phyloP scores from a whole-genome alignment of 1,284 basidiomycete genomes.

The Moesziomyces sp. region DNA sequence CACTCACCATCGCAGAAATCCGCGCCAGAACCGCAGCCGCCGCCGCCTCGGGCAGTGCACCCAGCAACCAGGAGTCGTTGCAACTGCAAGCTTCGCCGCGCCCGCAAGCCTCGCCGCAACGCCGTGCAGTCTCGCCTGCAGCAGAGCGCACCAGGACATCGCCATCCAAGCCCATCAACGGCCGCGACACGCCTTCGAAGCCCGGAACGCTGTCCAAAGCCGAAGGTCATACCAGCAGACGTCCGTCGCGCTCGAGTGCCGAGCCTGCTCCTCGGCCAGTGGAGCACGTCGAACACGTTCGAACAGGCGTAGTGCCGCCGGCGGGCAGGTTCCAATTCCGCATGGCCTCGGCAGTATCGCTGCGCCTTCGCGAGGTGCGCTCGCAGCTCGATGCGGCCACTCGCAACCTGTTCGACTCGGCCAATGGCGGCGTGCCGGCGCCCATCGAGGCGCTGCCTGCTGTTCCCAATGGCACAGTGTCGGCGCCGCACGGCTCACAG shows the following conservation, averaged over 20 bases:
- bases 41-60: slow-evolving; percentile 6
- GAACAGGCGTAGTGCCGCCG: slow-evolving; percentile 1
- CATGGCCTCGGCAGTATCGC: slow-evolving; percentile 52
- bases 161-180: background rate
- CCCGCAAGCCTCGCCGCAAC: no score
- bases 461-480: background rate
- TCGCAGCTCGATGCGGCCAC: slow-evolving; percentile 34
- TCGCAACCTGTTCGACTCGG: slow-evolving; percentile 10
- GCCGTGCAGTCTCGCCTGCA: no score
- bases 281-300: background rate
- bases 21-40: slow-evolving; percentile 23
- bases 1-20: slow-evolving; percentile 39
- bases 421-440: background rate
- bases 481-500: no score
- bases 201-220: no score
- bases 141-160: no score
- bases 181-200: no score
- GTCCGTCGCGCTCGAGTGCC: background rate
- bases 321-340: slow-evolving; percentile 23
- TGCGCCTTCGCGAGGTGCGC: slow-evolving; percentile 63
- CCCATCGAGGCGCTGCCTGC: background rate
- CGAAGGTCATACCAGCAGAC: no score
- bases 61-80: background rate
- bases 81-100: no score
- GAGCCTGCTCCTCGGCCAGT: background rate